Percentiles rank a stretch among this genome's conserved stretches.
Evolutionary conservation across 305 asterid genomes (phyloP).

Genomic region (Fraxinus floribunda): DNA sequence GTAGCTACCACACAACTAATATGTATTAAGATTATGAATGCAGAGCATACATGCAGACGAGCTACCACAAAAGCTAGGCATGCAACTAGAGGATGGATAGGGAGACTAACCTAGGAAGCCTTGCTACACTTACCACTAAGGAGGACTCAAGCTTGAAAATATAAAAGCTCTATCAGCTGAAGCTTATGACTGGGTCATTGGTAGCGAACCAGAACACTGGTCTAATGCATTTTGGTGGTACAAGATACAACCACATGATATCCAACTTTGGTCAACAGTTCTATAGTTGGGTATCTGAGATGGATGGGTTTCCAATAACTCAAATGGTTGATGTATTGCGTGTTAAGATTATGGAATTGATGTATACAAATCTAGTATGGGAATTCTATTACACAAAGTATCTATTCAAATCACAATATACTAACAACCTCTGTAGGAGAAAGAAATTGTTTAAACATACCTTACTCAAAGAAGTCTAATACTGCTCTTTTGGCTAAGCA

Average conservation of each 20-base stretch:
- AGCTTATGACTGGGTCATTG: conserved; percentile 83
- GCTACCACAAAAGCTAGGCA: conserved; percentile 85
- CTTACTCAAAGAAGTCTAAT: too few species aligned
- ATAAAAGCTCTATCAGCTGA: conserved; percentile 90
- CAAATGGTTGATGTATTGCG: conserved; percentile 93
- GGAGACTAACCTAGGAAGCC: conserved; percentile 80
- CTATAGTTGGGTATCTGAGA: conserved; percentile 92
- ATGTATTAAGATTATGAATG: conserved; percentile 88
- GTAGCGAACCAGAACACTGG: conserved; percentile 91
- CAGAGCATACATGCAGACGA: conserved; percentile 85
- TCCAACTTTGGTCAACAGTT: conserved; percentile 88
- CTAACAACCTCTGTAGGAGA: too few species aligned
- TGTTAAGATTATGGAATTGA: conserved; percentile 90
- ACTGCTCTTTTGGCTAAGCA: too few species aligned
- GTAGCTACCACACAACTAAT: conserved; percentile 84
- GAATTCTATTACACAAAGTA: too few species aligned
- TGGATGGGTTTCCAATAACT: conserved; percentile 89
- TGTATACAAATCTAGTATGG: too few species aligned
- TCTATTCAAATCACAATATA: too few species aligned
- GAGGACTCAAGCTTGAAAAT: conserved; percentile 50
- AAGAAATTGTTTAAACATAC: too few species aligned
- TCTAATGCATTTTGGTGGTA: conserved; percentile 83
- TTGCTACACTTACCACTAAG: conserved; percentile 26
- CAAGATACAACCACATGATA: conserved; percentile 81
- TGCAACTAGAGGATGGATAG: conserved; percentile 97